phyloP scores from a whole-genome alignment of 805 yeast genomes.

The Saccharomycopsis fibuligera region DNA sequence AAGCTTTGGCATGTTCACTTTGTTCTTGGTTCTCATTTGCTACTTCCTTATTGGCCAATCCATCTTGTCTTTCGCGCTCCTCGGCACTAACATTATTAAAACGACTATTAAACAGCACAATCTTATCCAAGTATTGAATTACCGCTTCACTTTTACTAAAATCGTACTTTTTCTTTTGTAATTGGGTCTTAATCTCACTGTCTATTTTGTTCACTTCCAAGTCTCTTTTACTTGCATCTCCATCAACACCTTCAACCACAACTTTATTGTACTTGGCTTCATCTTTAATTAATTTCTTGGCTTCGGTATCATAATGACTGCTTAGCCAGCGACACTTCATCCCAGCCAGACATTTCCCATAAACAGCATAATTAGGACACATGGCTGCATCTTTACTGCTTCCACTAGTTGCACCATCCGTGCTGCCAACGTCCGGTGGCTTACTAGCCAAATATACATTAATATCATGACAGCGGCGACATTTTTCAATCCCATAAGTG shows the following conservation, averaged over 20 bases:
- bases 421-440: constrained; percentile 63
- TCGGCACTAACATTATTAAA: constrained; percentile 27
- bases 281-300: constrained; percentile 40
- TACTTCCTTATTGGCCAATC: no score
- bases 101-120: constrained; percentile 37
- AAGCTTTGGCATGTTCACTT: constrained; percentile 15
- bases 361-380: constrained; percentile 77
- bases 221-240: constrained; percentile 26
- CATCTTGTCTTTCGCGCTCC: constrained; percentile 28
- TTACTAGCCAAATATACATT: constrained; percentile 57
- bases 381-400: no score
- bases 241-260: constrained; percentile 42
- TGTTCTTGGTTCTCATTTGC: constrained; percentile 26
- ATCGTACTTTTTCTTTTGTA: constrained; percentile 42
- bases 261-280: constrained; percentile 32
- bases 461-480: constrained; percentile 76
- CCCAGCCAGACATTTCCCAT: constrained; percentile 92
- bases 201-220: background rate
- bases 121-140: constrained; percentile 58
- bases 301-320: constrained; percentile 53
- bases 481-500: constrained; percentile 53
- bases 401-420: no score
- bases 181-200: background rate
- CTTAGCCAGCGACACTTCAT: constrained; percentile 86
- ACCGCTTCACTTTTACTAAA: constrained; percentile 53